These are phyloP conservation scores for Saturnispora zaruensis DNA, from an alignment of 805 yeast genomes.

Conservation along the genomic window DNA sequence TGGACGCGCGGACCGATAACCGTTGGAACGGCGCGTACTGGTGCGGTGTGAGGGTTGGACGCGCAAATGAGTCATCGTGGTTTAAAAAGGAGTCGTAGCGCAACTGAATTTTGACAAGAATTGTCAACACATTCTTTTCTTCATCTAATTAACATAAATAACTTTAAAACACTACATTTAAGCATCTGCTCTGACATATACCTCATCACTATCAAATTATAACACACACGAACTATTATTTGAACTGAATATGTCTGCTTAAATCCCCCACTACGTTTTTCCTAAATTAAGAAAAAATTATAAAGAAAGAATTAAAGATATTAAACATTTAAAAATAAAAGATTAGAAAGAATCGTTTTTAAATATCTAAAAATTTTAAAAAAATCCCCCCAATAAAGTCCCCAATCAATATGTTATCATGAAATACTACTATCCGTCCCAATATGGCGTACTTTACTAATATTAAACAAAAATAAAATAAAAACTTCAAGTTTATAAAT, in stretches of 20 bases:
- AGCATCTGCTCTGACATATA: constrained; percentile 8
- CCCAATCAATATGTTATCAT: background rate
- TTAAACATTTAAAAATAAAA: constrained; percentile 7
- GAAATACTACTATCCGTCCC: background rate
- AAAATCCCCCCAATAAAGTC: background rate
- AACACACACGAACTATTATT: background rate
- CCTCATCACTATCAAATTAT: background rate
- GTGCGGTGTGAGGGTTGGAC: constrained; percentile 5
- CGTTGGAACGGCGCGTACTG: background rate
- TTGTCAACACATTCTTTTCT: background rate
- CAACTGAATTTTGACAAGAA: background rate
- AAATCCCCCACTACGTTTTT: constrained; percentile 3
- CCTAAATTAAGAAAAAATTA: constrained; percentile 1
- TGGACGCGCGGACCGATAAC: constrained; percentile 1
- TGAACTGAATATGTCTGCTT: constrained; percentile 8
- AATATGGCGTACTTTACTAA: constrained; percentile 4
- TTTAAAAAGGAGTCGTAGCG: background rate
- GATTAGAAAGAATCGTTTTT: background rate
- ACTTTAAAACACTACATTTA: background rate
- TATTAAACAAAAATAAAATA: background rate
- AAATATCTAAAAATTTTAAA: background rate
- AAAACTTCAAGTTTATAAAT: background rate
- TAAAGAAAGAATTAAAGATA: constrained; percentile 5
- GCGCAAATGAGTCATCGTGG: constrained; percentile 2
- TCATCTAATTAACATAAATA: background rate